A percentile compares a stretch with the other conserved stretches of the same genome.
These are phyloP conservation scores for Neophaeococcomyces aloes DNA, from an alignment of 2,329 filamentous ascomycete genomes.

Conservation along the genomic window DNA sequence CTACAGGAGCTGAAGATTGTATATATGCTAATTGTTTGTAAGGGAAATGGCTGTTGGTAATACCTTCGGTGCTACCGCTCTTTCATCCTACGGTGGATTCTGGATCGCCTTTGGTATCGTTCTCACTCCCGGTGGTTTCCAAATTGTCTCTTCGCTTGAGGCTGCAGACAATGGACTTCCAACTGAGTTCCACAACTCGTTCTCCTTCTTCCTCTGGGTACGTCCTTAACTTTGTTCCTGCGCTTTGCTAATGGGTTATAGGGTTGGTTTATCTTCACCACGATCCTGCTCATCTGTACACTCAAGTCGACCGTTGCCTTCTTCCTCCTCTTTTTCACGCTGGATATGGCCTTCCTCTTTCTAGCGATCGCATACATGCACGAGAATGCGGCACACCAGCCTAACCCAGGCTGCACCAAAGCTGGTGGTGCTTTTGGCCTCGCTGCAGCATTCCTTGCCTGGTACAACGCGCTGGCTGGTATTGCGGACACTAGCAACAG, in stretches of 20 bases:
- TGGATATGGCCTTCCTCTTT: slow-evolving; percentile 65
- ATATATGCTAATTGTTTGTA: too few species aligned
- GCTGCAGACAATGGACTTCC: slow-evolving; percentile 16
- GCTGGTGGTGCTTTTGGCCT: slow-evolving; percentile 73
- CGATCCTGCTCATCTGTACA: slow-evolving; percentile 61
- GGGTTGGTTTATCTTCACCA: slow-evolving; percentile 80
- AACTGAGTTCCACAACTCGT: slow-evolving; percentile 45
- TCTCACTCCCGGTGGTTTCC: slow-evolving; percentile 56
- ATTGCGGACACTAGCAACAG: slow-evolving; percentile 60
- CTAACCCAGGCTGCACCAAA: slow-evolving; percentile 47
- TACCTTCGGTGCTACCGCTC: slow-evolving; percentile 71
- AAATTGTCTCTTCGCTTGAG: slow-evolving; percentile 43
- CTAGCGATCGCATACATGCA: slow-evolving; percentile 54
- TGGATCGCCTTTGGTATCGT: slow-evolving; percentile 69
- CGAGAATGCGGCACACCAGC: slow-evolving; percentile 18
- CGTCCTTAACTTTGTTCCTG: slow-evolving; percentile 12
- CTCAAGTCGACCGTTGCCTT: slow-evolving; percentile 68
- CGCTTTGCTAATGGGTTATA: slow-evolving; percentile 19
- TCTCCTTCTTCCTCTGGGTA: slow-evolving; percentile 63
- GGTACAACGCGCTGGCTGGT: slow-evolving; percentile 79
- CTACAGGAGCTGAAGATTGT: not conserved
- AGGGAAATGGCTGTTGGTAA: slow-evolving; percentile 85
- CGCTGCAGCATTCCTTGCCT: slow-evolving; percentile 67
- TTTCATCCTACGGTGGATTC: slow-evolving; percentile 75
- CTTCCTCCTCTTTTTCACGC: slow-evolving; percentile 65